phyloP scores from a whole-genome alignment of 768 basidiomycete genomes.

The Russula foetens region DNA sequence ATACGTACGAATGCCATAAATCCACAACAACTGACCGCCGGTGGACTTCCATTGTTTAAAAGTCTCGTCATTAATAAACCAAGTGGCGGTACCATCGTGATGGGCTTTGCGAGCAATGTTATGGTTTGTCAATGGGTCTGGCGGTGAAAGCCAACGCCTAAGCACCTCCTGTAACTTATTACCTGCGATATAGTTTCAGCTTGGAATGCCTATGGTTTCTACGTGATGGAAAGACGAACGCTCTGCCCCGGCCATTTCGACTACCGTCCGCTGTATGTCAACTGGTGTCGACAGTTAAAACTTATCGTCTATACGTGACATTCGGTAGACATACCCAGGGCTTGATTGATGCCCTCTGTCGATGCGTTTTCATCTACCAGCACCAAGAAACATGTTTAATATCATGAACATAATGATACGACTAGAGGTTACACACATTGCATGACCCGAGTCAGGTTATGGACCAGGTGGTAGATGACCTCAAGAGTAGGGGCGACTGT shows the following conservation, averaged over 20 bases:
- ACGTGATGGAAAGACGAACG: neutral
- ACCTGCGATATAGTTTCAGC: neutral
- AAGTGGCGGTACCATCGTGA: neutral
- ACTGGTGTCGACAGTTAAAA: no score
- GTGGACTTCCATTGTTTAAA: neutral
- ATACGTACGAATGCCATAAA: neutral
- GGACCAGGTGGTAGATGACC: no score
- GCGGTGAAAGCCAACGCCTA: neutral
- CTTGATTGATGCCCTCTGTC: no score
- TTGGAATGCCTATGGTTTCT: no score
- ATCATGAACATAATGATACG: no score
- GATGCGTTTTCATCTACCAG: no score
- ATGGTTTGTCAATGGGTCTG: neutral
- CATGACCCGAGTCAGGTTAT: no score
- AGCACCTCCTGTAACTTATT: neutral
- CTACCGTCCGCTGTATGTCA: neutral
- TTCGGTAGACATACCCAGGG: no score
- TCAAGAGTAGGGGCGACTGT: no score
- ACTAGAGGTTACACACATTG: no score
- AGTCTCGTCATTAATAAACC: neutral
- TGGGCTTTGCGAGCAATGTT: neutral
- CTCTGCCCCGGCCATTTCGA: neutral
- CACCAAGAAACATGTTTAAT: no score
- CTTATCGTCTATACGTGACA: no score
- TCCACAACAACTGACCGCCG: neutral